phyloP scores from a whole-genome alignment of 2,329 filamentous ascomycete species.

The Aspergillus bombycis region DNA sequence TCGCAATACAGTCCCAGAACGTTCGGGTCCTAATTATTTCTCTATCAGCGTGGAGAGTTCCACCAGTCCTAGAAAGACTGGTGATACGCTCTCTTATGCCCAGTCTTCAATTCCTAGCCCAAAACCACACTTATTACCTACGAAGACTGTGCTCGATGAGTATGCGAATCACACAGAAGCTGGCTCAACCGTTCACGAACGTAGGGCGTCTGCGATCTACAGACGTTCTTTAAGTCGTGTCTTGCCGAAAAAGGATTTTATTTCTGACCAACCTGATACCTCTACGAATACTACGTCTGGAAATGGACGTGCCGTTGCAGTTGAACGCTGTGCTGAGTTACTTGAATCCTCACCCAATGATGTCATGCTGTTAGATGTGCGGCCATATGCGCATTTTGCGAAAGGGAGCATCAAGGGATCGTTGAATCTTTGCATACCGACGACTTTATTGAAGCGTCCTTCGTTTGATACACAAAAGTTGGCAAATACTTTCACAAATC shows the following conservation, averaged over 20 bases:
- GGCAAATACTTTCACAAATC: slow-evolving; percentile 79
- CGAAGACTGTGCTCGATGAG: slow-evolving; percentile 80
- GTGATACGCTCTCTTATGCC: slow-evolving; percentile 70
- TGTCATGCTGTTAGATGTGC: slow-evolving; percentile 78
- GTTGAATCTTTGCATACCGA: slow-evolving; percentile 91
- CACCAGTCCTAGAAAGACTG: slow-evolving; percentile 68
- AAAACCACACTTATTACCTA: slow-evolving; percentile 35
- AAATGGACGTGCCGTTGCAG: slow-evolving; percentile 51
- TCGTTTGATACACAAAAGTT: slow-evolving; percentile 90
- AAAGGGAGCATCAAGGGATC: slow-evolving; percentile 76
- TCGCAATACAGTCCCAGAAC: slow-evolving; percentile 22
- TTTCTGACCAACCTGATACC: slow-evolving; percentile 3
- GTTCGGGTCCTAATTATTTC: slow-evolving; percentile 81
- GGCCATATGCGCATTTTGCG: slow-evolving; percentile 81
- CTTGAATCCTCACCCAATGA: slow-evolving; percentile 55
- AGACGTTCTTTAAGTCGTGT: slow-evolving; percentile 21
- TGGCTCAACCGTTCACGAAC: slow-evolving; percentile 23
- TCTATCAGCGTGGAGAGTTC: slow-evolving; percentile 68
- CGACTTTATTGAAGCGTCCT: slow-evolving; percentile 85
- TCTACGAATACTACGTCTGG: slow-evolving; percentile 34
- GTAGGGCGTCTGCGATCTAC: slow-evolving; percentile 24
- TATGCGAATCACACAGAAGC: slow-evolving; percentile 69
- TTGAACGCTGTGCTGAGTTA: slow-evolving; percentile 59
- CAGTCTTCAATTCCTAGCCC: slow-evolving; percentile 66
- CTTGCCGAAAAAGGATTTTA: slow-evolving; percentile 5